Percentiles rank a stretch among this genome's conserved stretches.
These are phyloP conservation scores for Mortierella sp. DNA, from an alignment of 371 early-diverging fungal species.

Conservation along the genomic window DNA sequence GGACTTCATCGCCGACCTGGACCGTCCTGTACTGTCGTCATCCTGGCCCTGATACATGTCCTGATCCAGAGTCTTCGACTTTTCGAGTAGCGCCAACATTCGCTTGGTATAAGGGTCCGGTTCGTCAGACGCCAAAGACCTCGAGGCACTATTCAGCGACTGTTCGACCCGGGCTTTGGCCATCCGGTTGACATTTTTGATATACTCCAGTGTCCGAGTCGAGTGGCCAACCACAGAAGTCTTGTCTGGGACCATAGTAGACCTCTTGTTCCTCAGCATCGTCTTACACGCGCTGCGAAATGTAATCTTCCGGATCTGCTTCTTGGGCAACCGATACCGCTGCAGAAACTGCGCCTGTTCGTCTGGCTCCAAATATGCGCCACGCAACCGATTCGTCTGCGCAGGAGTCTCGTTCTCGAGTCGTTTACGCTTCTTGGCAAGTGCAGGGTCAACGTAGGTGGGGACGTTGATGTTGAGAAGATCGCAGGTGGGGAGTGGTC, in stretches of 20 bases:
- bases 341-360: conserved; percentile 42
- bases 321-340: conserved; percentile 26
- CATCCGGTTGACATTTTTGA: conserved; percentile 18
- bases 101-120: conserved; percentile 34
- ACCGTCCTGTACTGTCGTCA: not conserved
- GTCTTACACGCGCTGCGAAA: conserved; percentile 18
- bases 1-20: not conserved
- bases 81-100: conserved; percentile 32
- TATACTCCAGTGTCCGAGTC: conserved; percentile 25
- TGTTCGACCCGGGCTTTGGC: conserved; percentile 29
- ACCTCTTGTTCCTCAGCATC: conserved; percentile 14
- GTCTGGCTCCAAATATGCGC: conserved; percentile 35
- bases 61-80: conserved; percentile 10
- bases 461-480: conserved; percentile 41
- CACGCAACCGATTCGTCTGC: not conserved
- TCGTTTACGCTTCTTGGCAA: conserved; percentile 19
- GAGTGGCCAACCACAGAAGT: conserved; percentile 42
- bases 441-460: conserved; percentile 15
- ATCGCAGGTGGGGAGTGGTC: conserved; percentile 28
- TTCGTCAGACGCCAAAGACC: not conserved
- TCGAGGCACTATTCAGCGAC: conserved; percentile 15
- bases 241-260: conserved; percentile 10
- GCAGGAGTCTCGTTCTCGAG: not conserved
- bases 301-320: conserved; percentile 21
- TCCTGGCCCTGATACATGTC: not conserved